Percentiles rank a stretch among this genome's conserved stretches.
Conservation (phyloP, 31 red algal genomes). For the Odonthalia washingtoniensis region DNA sequence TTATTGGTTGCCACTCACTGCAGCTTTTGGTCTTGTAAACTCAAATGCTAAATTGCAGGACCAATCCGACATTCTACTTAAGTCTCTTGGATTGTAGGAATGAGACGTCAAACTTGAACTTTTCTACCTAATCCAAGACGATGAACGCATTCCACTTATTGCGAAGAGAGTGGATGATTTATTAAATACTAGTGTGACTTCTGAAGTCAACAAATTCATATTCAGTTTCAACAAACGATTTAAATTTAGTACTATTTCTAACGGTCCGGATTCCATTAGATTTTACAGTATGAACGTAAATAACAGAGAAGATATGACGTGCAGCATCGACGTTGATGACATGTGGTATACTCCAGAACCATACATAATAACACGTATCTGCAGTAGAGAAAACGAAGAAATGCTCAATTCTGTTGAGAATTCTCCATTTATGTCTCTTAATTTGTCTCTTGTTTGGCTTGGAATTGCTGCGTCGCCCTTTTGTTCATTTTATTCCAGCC, state of each 20-base stretch:
- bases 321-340: neutral
- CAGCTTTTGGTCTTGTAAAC: too few relatives aligned
- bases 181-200: neutral
- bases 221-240: neutral
- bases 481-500: conserved; percentile 2
- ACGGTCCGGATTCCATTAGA: neutral
- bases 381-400: neutral
- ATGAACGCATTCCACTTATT: too few relatives aligned
- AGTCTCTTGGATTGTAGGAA: too few relatives aligned
- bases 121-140: too few relatives aligned
- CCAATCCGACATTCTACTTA: too few relatives aligned
- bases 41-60: too few relatives aligned
- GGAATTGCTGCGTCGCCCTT: conserved; percentile 32
- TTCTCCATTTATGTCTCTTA: conserved; percentile 2
- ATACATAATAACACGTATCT: neutral
- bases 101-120: too few relatives aligned
- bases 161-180: neutral
- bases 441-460: conserved; percentile 16
- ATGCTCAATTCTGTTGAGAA: neutral
- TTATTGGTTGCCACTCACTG: too few relatives aligned
- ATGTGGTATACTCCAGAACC: neutral
- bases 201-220: neutral
- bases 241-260: neutral
- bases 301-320: neutral
- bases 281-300: neutral